phyloP scores from a whole-genome alignment of 2,329 filamentous ascomycete genomes.

The Talaromyces islandicus region DNA sequence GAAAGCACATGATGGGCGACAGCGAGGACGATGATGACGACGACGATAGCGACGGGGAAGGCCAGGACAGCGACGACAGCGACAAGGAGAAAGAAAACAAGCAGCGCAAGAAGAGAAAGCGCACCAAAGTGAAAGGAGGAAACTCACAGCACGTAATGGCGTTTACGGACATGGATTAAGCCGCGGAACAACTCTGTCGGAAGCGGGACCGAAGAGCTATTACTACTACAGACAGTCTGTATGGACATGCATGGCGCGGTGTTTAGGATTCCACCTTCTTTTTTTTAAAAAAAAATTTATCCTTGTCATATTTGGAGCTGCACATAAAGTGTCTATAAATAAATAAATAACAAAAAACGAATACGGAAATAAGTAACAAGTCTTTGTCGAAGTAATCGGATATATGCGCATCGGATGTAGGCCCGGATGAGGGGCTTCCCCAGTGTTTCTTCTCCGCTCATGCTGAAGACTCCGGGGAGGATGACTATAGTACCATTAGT shows the following conservation, averaged over 20 bases:
- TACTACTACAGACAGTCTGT: neutral
- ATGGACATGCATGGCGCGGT: neutral
- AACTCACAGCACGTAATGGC: constrained; percentile 36
- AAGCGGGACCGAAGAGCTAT: too few species aligned
- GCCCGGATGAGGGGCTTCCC: neutral
- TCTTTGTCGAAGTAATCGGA: neutral
- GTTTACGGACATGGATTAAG: constrained; percentile 38
- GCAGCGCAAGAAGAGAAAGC: constrained; percentile 45
- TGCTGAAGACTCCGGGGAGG: neutral
- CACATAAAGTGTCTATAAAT: neutral
- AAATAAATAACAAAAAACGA: neutral
- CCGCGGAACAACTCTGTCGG: neutral
- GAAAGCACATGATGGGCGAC: constrained; percentile 31
- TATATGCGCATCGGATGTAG: neutral
- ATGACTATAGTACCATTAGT: neutral
- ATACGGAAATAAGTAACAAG: neutral
- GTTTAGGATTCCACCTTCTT: neutral
- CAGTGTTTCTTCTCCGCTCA: neutral
- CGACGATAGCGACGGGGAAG: constrained; percentile 40
- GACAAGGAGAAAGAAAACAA: constrained; percentile 41
- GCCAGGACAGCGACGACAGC: constrained; percentile 37
- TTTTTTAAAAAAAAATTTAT: neutral
- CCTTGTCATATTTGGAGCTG: neutral
- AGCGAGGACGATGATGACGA: constrained; percentile 24
- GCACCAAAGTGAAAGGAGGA: constrained; percentile 39